Evolutionary conservation across 768 basidiomycete genomes (phyloP).

Genomic region (Daedaleopsis sinensis): DNA sequence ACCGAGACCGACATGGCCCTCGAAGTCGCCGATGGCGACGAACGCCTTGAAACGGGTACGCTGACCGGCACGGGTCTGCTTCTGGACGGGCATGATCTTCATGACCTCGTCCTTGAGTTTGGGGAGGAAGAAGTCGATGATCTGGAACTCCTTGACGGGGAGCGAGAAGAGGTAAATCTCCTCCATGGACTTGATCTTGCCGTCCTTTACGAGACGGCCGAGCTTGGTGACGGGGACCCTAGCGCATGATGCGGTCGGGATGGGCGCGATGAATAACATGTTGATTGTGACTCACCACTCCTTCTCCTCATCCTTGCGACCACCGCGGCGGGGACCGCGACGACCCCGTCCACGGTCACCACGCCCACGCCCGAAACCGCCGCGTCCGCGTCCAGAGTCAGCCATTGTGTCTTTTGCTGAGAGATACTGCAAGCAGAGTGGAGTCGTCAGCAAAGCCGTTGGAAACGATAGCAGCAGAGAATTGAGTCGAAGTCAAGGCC

Average conservation of each 20-base stretch:
- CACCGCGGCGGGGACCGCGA: slow-evolving; percentile 88
- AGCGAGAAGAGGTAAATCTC: slow-evolving; percentile 99
- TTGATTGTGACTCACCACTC: slow-evolving; percentile 73
- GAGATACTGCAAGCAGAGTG: slow-evolving; percentile 27
- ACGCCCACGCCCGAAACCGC: slow-evolving; percentile 81
- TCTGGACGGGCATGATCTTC: slow-evolving; percentile 99
- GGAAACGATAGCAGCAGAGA: not conserved
- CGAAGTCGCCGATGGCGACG: slow-evolving; percentile 98
- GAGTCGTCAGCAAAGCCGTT: not conserved
- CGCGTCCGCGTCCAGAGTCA: slow-evolving; percentile 84
- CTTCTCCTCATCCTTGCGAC: slow-evolving; percentile 99
- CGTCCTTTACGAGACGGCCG: slow-evolving; percentile 98
- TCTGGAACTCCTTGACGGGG: slow-evolving; percentile 99
- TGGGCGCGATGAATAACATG: slow-evolving; percentile 1
- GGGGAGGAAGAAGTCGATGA: slow-evolving; percentile 99
- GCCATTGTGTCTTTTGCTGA: slow-evolving; percentile 58
- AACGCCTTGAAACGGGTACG: slow-evolving; percentile 99
- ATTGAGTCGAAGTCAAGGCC: not conserved
- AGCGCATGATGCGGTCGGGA: not conserved
- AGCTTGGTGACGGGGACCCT: slow-evolving; percentile 99
- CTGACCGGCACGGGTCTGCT: slow-evolving; percentile 99
- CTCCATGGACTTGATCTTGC: slow-evolving; percentile 99
- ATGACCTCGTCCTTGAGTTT: slow-evolving; percentile 99
- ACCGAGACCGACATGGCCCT: slow-evolving; percentile 98
- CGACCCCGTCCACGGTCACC: slow-evolving; percentile 72